phyloP scores from a whole-genome alignment of 1,284 basidiomycete species.

The Marasmius oreades region DNA sequence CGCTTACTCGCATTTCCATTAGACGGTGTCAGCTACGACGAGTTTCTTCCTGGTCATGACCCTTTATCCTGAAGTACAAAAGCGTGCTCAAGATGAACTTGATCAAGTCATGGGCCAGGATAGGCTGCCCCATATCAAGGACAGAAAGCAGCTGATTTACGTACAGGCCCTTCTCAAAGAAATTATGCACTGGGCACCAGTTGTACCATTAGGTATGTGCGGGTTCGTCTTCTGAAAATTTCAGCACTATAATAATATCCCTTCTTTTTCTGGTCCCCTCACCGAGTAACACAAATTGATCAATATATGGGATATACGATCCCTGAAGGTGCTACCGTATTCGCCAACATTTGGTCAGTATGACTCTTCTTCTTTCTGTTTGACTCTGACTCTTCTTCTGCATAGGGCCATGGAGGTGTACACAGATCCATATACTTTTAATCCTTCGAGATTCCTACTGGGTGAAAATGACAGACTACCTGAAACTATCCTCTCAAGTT shows the following conservation, averaged over 20 bases:
- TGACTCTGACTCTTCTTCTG: not conserved
- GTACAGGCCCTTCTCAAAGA: constrained; percentile 3
- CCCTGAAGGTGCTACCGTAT: constrained; percentile 3
- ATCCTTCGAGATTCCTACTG: not conserved
- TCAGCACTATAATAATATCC: not conserved
- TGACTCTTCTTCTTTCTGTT: not conserved
- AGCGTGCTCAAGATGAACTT: not conserved
- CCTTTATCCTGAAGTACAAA: not conserved
- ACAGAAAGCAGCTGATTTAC: not conserved
- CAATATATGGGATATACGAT: constrained; percentile 8
- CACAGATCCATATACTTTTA: not conserved
- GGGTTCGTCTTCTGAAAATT: not conserved
- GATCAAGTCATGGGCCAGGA: not conserved
- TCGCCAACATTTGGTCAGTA: constrained; percentile 9
- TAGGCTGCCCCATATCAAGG: not conserved
- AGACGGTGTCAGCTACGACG: not conserved
- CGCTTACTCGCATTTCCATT: not conserved
- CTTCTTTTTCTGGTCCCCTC: not conserved
- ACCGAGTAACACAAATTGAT: not conserved
- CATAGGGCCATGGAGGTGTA: not conserved
- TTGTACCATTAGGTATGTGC: not conserved
- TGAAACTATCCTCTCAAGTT: constrained; percentile 1
- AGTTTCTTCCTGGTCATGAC: not conserved
- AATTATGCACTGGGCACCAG: not conserved
- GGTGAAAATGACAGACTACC: not conserved